Evolutionary conservation across 306 rosid species (phyloP).

Genomic region (Cajanus cajan): DNA sequence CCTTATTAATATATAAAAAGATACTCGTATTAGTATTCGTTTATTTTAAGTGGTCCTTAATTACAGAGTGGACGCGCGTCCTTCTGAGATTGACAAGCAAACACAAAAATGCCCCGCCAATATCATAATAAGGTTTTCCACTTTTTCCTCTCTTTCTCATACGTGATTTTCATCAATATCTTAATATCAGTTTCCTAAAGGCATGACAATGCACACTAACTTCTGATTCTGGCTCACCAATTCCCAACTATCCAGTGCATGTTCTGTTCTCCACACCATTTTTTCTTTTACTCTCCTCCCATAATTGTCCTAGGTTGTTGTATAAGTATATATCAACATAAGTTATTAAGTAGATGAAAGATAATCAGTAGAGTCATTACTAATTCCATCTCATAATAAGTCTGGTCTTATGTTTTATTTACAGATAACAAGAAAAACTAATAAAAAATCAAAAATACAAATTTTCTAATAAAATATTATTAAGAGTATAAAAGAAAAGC

Average conservation of each 20-base stretch:
- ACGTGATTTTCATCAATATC: not conserved
- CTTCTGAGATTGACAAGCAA: constrained; percentile 9
- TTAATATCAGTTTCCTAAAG: constrained; percentile 5
- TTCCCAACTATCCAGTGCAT: not conserved
- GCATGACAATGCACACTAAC: not conserved
- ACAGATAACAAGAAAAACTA: no score
- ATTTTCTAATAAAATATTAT: no score
- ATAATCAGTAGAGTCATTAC: no score
- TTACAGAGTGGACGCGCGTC: not conserved
- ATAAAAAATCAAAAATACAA: no score
- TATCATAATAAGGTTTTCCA: not conserved
- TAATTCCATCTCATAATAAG: no score
- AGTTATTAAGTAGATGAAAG: no score
- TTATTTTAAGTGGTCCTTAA: constrained; percentile 25
- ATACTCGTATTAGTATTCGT: not conserved
- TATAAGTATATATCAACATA: no score
- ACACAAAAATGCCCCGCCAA: not conserved
- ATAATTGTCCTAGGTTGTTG: no score
- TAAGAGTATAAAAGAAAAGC: no score
- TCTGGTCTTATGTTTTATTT: no score
- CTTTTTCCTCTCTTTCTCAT: no score
- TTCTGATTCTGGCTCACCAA: not conserved
- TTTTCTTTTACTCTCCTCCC: no score
- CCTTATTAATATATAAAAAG: not conserved
- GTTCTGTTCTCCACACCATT: not conserved